Evolutionary conservation across 441 rosid species (phyloP), one percentile per base, ranked within the genome.

Genomic region (Adansonia grandidieri): DNA sequence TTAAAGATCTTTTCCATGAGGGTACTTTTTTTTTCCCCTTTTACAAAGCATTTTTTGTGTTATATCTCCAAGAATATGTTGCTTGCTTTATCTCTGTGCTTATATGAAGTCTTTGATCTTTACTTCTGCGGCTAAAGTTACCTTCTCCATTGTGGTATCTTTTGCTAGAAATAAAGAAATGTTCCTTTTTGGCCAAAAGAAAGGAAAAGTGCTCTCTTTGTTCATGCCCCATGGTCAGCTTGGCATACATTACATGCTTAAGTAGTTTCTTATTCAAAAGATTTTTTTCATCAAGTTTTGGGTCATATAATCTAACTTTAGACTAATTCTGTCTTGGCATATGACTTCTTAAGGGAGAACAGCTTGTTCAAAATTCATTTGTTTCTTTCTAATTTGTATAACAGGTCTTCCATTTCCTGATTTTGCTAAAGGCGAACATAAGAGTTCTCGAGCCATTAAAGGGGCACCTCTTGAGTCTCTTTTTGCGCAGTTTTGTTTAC

Each of bases 1-100:
- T 97, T 78, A 97, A 93, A 86, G 98, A 97, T 86, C 95, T 97
- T 61, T 93, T 97, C 81, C 97, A 85, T 62, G 90, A 88, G 51
- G 99, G 98, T 97, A 88, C 60, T 42, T 62, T 74, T 47, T 61
- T 24, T 74, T 47, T 61, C 15, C 37, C 45, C 2, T 51, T 65
- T 20, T 63, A 51, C 37, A 7, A 2, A 19, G 62, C 22, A n/a
- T 17, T 65, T 65, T 51, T 50, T 48, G 51, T 11, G 40, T 44
- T 42, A 71, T 67, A 42, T 42, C 76, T 42, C 44, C 37, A 32
- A 62, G 56, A 73, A 47, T 71, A 37, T 73, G 54, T 64, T 51
- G 20, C 45, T 11, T 79, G 57, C 63, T 45, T n/a, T 42, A 3
- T 78, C 3, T 63, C 70, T 71, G 28, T 54, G 50, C 47, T 71